phyloP scores from a whole-genome alignment of 1,284 basidiomycete species.

The Trichosporon coremiiforme region DNA sequence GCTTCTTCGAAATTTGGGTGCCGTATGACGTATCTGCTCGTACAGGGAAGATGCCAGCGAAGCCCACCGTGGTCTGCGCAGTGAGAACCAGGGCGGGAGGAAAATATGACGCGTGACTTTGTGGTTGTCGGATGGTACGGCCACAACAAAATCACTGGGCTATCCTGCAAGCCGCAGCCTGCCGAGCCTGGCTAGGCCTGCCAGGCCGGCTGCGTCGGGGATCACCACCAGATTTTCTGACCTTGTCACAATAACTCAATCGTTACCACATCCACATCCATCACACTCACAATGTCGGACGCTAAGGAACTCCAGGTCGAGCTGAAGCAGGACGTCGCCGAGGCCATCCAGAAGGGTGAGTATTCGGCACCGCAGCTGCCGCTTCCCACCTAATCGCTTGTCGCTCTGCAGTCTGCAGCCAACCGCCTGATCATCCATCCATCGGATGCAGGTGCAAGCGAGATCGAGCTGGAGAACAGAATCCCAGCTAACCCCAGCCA shows the following conservation, averaged over 20 bases:
- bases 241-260: neutral
- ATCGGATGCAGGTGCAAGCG: no score
- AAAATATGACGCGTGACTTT: conserved; percentile 17
- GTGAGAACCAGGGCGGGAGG: conserved; percentile 5
- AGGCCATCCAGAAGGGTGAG: conserved; percentile 5
- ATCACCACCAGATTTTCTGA: neutral
- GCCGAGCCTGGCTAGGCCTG: neutral
- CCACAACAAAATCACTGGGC: neutral
- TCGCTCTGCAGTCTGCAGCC: no score
- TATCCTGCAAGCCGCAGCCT: neutral
- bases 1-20: neutral
- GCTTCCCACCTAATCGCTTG: no score
- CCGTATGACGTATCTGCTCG: neutral
- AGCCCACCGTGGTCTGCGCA: neutral
- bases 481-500: conserved; percentile 30
- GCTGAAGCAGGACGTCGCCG: conserved; percentile 11
- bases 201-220: neutral
- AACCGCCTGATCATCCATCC: no score
- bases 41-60: neutral
- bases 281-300: neutral
- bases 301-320: conserved; percentile 15
- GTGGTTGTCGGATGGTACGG: neutral
- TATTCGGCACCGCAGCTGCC: neutral
- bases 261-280: neutral
- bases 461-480: no score